A percentile compares a stretch with the other conserved stretches of the same genome.
These are phyloP conservation scores for Trametes cubensis DNA, from an alignment of 768 basidiomycete species.

Conservation along the genomic window DNA sequence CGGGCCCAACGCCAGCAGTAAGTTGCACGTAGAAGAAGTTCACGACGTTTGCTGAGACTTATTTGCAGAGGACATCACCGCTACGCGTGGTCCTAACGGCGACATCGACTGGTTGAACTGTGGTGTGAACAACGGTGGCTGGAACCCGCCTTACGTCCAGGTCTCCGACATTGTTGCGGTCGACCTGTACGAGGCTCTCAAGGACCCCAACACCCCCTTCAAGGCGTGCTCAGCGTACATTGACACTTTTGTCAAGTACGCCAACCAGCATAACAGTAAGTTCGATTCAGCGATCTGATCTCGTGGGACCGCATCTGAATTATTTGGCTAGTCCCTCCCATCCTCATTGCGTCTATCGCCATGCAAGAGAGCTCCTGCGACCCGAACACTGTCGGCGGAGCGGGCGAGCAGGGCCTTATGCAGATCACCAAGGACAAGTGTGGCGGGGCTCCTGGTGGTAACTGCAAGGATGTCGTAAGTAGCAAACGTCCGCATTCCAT, in stretches of 20 bases:
- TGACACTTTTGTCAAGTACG: conserved; percentile 61
- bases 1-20: conserved; percentile 52
- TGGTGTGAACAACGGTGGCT: conserved; percentile 62
- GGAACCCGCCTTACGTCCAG: conserved; percentile 69
- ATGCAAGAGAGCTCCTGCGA: conserved; percentile 88
- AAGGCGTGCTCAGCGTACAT: conserved; percentile 55
- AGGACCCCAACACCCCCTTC: conserved; percentile 58
- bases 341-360: conserved; percentile 82
- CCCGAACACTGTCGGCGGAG: conserved; percentile 65
- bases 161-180: conserved; percentile 53
- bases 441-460: conserved; percentile 48
- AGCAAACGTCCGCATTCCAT: background rate
- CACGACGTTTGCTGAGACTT: background rate
- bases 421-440: conserved; percentile 84
- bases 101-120: conserved; percentile 78
- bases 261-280: conserved; percentile 44
- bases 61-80: conserved; percentile 49
- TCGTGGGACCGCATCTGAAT: background rate
- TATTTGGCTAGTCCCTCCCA: conserved; percentile 58
- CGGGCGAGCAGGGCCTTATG: conserved; percentile 86
- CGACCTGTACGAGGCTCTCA: conserved; percentile 50
- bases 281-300: conserved; percentile 3
- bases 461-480: conserved; percentile 46
- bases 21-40: conserved; percentile 21
- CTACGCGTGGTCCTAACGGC: conserved; percentile 67